Percentiles rank a stretch among this genome's conserved stretches.
Conservation (phyloP, 148 eudicot species). For the Talinum fruticosum region DNA sequence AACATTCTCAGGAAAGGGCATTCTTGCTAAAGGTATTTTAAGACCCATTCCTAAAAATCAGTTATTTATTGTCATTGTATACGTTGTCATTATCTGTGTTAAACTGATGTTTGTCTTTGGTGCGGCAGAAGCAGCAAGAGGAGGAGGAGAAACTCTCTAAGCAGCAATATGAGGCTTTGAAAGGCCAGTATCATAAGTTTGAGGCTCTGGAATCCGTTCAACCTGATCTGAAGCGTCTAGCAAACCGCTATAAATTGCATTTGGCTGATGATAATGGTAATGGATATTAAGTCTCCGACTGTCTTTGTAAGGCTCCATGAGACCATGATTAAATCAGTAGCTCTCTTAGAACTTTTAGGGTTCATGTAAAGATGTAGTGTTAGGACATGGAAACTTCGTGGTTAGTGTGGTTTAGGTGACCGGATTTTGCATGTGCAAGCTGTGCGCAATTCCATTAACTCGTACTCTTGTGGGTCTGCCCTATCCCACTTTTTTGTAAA, state of each 20-base stretch:
- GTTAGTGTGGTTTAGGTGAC: neutral
- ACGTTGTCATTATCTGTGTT: neutral
- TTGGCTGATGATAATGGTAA: constrained; percentile 27
- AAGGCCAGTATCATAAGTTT: constrained; percentile 47
- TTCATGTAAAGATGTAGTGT: neutral
- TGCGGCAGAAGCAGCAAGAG: constrained; percentile 41
- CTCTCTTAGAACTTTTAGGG: neutral
- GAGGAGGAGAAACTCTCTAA: constrained; percentile 64
- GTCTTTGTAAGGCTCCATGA: neutral
- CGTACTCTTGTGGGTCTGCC: neutral
- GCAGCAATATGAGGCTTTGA: constrained; percentile 42
- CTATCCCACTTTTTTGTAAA: neutral
- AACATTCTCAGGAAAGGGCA: constrained; percentile 52
- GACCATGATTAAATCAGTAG: neutral
- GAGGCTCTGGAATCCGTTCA: constrained; percentile 37
- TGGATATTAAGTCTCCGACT: constrained; percentile 3
- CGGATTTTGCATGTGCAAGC: neutral
- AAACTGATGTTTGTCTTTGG: neutral
- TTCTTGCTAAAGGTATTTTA: constrained; percentile 44
- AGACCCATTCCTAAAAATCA: too few relatives aligned
- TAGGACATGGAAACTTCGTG: neutral
- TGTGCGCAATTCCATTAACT: neutral
- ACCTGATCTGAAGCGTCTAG: constrained; percentile 33
- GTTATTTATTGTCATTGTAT: neutral
- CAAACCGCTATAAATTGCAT: constrained; percentile 28